Evolutionary conservation across 2,329 filamentous ascomycete species (phyloP).

Genomic region (Penicillium sp.): DNA sequence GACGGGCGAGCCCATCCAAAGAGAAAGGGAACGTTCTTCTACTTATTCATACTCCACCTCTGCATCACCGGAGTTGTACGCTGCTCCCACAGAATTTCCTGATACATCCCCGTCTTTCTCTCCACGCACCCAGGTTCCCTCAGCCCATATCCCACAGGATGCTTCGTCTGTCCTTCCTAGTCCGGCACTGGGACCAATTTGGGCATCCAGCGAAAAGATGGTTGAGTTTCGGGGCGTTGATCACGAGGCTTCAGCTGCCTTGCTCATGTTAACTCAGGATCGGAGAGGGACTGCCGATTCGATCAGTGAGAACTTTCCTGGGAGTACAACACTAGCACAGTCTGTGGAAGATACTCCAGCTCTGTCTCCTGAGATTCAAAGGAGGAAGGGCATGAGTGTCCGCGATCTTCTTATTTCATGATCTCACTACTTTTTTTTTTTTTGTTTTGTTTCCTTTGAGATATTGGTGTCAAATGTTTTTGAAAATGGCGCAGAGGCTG

Average conservation of each 20-base stretch:
- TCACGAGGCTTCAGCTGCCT: constrained; percentile 78
- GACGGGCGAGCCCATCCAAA: constrained; percentile 14
- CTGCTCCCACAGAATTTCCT: constrained; percentile 21
- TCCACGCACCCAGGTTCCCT: constrained; percentile 30
- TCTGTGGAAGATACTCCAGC: constrained; percentile 6
- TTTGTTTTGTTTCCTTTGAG: constrained; percentile 3
- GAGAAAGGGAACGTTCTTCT: constrained; percentile 15
- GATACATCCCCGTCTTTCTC: constrained; percentile 38
- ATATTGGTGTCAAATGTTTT: neutral
- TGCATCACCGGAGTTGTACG: constrained; percentile 38
- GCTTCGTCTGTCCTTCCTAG: constrained; percentile 38
- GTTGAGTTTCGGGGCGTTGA: constrained; percentile 49
- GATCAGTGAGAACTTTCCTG: constrained; percentile 25
- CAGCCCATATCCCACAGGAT: constrained; percentile 22
- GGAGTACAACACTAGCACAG: neutral
- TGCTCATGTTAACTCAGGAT: constrained; percentile 85
- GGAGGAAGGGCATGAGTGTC: constrained; percentile 55
- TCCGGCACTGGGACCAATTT: constrained; percentile 36
- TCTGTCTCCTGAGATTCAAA: constrained; percentile 23
- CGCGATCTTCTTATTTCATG: constrained; percentile 55
- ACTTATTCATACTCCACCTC: constrained; percentile 35
- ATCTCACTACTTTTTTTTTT: neutral
- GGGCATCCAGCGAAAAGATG: constrained; percentile 22
- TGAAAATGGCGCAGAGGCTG: neutral
- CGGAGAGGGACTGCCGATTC: constrained; percentile 55